Evolutionary conservation across 2,329 filamentous ascomycete genomes (phyloP), one percentile per base, ranked within the genome.

Genomic region (Apiospora kogelbergensis): DNA sequence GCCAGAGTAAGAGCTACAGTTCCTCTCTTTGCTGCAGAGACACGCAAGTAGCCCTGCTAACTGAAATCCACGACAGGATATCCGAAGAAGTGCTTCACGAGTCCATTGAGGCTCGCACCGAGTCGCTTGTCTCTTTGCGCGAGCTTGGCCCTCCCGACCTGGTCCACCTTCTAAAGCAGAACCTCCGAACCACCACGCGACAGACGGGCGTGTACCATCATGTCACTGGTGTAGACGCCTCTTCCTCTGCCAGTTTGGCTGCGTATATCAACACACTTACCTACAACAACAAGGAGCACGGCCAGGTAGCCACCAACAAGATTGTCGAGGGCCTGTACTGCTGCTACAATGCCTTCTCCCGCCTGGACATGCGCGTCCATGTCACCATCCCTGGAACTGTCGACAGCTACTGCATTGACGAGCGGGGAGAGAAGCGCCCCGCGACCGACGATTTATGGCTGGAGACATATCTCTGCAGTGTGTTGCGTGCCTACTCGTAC

Each of bases 331-430:
- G 96, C 6, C 86, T 97, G 46, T 98, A 98, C 82, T 98, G 96
- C 83, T 99, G 96, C 82, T 99, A 99, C 87, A 99, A 99, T 93
- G 96, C 96, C 73, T 98, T 99, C 81, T 98, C 96, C 6, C 90
- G 97, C 72, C 87, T 98, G 67, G 96, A 99, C 78, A 99, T 99
- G 96, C 94, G 96, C 71, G 95, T 99, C 15, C 95, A 98, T 78
- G 95, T 99, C 70, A 95, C 95, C 73, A 98, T 99, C 72, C 96
- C 96, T 22, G 96, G 96, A 70, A 96, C 93, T 11, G 94, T 99
- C 67, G 95, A 99, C 80, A 97, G 94, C 81, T 98, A 98, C 80
- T 98, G 95, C 80, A 93, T 99, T 69, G 95, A 99, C 80, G 96
- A 99, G 82, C 90, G 95, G 76, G 96, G 96, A 73, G 95, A 98